A percentile compares a stretch with the other conserved stretches of the same genome.
phyloP scores from a whole-genome alignment of 2,329 filamentous ascomycete genomes.

The Sarocladium oryzae region DNA sequence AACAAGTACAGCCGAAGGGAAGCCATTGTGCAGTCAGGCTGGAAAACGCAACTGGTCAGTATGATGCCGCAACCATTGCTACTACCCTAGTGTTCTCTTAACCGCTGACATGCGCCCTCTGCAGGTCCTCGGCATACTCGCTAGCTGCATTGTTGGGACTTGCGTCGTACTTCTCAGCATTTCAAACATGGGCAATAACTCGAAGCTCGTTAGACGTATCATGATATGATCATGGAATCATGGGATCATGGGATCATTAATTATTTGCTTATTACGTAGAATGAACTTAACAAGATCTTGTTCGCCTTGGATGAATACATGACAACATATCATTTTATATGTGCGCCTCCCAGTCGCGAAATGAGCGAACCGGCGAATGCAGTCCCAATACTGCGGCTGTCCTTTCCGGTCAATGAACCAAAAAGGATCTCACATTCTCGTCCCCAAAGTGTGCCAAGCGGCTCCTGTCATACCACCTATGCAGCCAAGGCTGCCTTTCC shows the following conservation, averaged over 20 bases:
- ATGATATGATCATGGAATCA: background rate
- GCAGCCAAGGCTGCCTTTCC: constrained; percentile 16
- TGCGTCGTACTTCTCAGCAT: constrained; percentile 56
- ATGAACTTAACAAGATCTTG: no score
- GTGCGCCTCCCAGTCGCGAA: background rate
- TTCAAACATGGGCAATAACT: constrained; percentile 9
- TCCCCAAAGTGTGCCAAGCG: background rate
- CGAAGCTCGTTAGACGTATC: background rate
- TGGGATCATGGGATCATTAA: no score
- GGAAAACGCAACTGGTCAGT: constrained; percentile 78
- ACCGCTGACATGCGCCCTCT: background rate
- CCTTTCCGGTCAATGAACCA: no score
- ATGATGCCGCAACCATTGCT: background rate
- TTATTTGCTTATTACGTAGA: no score
- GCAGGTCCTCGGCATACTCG: constrained; percentile 56
- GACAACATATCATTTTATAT: background rate
- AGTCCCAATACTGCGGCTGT: no score
- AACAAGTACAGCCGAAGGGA: constrained; percentile 71
- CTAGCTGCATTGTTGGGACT: constrained; percentile 56
- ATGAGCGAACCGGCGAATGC: no score
- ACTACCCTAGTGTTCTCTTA: background rate
- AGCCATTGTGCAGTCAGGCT: constrained; percentile 87
- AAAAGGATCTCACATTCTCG: no score
- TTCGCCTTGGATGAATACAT: background rate
- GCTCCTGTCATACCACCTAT: no score